phyloP scores from a whole-genome alignment of 2,329 filamentous ascomycete species.

The Stachybotrys elegans region DNA sequence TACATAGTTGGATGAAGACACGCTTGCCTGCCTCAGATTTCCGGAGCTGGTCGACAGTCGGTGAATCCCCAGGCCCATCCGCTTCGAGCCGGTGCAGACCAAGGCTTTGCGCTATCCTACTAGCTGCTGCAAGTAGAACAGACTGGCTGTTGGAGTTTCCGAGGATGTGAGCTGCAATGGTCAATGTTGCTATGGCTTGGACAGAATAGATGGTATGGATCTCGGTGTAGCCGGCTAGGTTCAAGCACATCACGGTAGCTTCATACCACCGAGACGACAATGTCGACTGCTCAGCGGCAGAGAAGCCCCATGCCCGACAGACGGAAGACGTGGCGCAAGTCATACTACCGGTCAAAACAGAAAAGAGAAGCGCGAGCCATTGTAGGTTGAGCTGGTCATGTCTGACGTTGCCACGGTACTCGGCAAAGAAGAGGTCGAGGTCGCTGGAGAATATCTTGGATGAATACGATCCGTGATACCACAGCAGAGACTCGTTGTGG shows the following conservation, averaged over 20 bases:
- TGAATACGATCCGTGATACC: conserved; percentile 19
- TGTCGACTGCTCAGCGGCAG: conserved; percentile 30
- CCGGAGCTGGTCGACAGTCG: conserved; percentile 5
- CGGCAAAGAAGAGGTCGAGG: conserved; percentile 30
- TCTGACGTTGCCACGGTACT: conserved; percentile 24
- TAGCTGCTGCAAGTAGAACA: conserved; percentile 36
- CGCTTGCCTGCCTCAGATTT: conserved; percentile 25
- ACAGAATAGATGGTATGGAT: conserved; percentile 35
- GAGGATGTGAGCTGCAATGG: conserved; percentile 43
- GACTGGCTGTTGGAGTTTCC: conserved; percentile 42
- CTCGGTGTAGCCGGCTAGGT: conserved; percentile 33
- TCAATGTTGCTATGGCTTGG: conserved; percentile 40
- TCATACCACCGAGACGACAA: conserved; percentile 40
- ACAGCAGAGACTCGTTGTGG: conserved; percentile 16
- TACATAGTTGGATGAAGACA: conserved; percentile 30
- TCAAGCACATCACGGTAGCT: conserved; percentile 37
- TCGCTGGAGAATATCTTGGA: conserved; percentile 28
- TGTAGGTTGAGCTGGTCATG: conserved; percentile 27
- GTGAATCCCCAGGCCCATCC: conserved; percentile 10
- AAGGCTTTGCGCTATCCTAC: conserved; percentile 41
- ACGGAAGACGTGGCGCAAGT: conserved; percentile 29
- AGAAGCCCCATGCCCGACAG: conserved; percentile 38
- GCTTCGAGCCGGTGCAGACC: conserved; percentile 35
- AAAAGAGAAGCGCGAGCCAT: conserved; percentile 39
- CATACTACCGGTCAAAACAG: conserved; percentile 36